These are phyloP conservation scores for Monilinia fructicola DNA, from an alignment of 2,329 filamentous ascomycete species.

Conservation along the genomic window DNA sequence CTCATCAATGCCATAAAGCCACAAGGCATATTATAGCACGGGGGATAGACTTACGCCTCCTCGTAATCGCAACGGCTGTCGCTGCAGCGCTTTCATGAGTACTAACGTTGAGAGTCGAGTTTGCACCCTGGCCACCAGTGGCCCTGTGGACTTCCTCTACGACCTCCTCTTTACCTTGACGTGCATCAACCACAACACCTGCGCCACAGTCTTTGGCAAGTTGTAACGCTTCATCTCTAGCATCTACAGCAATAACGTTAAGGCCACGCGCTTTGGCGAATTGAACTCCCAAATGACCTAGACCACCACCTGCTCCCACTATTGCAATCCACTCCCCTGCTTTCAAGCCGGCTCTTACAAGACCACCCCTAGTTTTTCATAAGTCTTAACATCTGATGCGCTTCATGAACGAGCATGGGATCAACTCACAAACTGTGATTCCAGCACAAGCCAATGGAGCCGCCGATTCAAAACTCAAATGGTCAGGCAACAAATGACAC, in stretches of 20 bases:
- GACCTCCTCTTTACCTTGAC: constrained; percentile 48
- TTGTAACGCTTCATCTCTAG: constrained; percentile 53
- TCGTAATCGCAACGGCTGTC: constrained; percentile 54
- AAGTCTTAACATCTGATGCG: background rate
- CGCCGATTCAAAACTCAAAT: constrained; percentile 50
- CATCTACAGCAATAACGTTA: constrained; percentile 48
- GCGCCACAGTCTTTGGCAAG: constrained; percentile 50
- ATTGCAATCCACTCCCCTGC: constrained; percentile 45
- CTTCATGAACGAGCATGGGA: background rate
- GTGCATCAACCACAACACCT: constrained; percentile 53
- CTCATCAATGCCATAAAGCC: constrained; percentile 7
- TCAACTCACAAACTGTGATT: constrained; percentile 40
- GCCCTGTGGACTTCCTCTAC: constrained; percentile 49
- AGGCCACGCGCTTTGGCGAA: constrained; percentile 53
- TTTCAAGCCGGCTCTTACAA: constrained; percentile 41
- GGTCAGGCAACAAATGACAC: constrained; percentile 49
- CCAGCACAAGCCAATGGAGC: constrained; percentile 58
- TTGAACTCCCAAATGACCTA: constrained; percentile 53
- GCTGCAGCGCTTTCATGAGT: constrained; percentile 53
- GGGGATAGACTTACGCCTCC: constrained; percentile 47
- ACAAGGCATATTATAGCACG: background rate
- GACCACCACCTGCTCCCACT: constrained; percentile 51
- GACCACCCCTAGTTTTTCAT: constrained; percentile 31
- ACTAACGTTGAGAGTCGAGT: constrained; percentile 54
- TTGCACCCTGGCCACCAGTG: constrained; percentile 51